Evolutionary conservation across 2,329 filamentous ascomycete species (phyloP).

Genomic region (Eurotiales sp.): DNA sequence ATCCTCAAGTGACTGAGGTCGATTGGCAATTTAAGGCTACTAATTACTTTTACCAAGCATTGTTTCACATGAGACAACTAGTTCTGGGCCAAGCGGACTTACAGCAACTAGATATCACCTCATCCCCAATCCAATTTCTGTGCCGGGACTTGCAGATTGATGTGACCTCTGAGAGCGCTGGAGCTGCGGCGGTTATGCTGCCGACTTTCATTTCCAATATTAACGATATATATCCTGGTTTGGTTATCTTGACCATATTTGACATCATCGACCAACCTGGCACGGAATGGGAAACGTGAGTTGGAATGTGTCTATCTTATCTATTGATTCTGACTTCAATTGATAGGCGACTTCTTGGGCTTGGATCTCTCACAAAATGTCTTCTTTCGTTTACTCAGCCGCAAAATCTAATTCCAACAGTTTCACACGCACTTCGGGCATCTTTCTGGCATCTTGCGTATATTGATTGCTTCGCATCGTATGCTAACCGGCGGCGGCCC

Average conservation of each 20-base stretch:
- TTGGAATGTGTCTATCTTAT: background rate
- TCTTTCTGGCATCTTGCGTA: slow-evolving; percentile 63
- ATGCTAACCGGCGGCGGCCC: slow-evolving; percentile 56
- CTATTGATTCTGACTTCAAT: background rate
- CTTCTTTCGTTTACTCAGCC: slow-evolving; percentile 32
- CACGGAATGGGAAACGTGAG: slow-evolving; percentile 53
- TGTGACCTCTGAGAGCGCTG: slow-evolving; percentile 32
- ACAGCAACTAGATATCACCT: slow-evolving; percentile 27
- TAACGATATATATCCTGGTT: slow-evolving; percentile 58
- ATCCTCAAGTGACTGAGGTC: slow-evolving; percentile 45
- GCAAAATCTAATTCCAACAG: slow-evolving; percentile 21
- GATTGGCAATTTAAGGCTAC: slow-evolving; percentile 60
- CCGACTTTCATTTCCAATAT: slow-evolving; percentile 40
- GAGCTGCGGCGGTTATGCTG: slow-evolving; percentile 14
- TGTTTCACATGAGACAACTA: slow-evolving; percentile 46
- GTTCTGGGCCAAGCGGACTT: slow-evolving; percentile 29
- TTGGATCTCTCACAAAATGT: slow-evolving; percentile 53
- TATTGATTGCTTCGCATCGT: slow-evolving; percentile 60
- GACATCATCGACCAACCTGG: slow-evolving; percentile 61
- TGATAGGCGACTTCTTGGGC: slow-evolving; percentile 55
- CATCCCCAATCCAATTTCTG: slow-evolving; percentile 28
- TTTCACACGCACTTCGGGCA: slow-evolving; percentile 52
- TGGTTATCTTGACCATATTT: slow-evolving; percentile 60
- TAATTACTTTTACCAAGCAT: slow-evolving; percentile 58
- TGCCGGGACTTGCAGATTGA: slow-evolving; percentile 23